Conservation (phyloP, 495 filamentous ascomycete genomes). For the Aspergillus sclerotioniger region DNA sequence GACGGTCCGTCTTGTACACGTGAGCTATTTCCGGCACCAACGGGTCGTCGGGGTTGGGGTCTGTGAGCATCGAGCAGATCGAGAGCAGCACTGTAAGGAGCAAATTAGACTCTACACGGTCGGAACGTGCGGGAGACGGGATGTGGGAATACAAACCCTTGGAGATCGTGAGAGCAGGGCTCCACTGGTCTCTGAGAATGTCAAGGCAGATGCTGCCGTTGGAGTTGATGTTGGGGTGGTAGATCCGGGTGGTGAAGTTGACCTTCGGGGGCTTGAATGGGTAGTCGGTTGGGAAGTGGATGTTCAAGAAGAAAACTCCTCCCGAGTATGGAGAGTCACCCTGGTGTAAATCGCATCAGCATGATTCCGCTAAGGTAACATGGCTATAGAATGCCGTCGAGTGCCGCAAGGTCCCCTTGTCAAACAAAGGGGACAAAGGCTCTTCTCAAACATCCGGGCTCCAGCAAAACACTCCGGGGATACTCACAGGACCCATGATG, state of each 20-base stretch:
- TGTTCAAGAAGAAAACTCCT: constrained; percentile 96
- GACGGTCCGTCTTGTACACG: constrained; percentile 98
- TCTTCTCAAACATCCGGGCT: neutral
- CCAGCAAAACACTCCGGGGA: constrained; percentile 3
- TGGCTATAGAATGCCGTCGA: neutral
- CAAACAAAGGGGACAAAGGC: neutral
- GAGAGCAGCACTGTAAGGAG: constrained; percentile 76
- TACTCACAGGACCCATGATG: constrained; percentile 98
- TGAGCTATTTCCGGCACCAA: constrained; percentile 98
- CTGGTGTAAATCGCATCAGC: constrained; percentile 40
- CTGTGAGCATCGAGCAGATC: constrained; percentile 99
- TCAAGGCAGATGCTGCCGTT: constrained; percentile 99
- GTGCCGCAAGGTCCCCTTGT: constrained; percentile 27
- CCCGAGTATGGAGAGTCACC: constrained; percentile 94
- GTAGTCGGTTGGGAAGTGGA: constrained; percentile 99
- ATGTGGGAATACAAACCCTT: constrained; percentile 72
- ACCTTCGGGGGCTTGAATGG: constrained; percentile 99
- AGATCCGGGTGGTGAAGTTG: constrained; percentile 99
- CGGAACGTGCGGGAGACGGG: neutral
- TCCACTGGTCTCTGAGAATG: constrained; percentile 98
- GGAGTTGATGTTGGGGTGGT: constrained; percentile 99
- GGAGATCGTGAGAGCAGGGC: constrained; percentile 95
- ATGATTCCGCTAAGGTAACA: neutral
- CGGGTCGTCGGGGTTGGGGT: constrained; percentile 98
- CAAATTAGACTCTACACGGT: constrained; percentile 18